A percentile compares a stretch with the other conserved stretches of the same genome.
These are phyloP conservation scores for Microascus cirrosus DNA, from an alignment of 2,329 filamentous ascomycete species.

Conservation along the genomic window DNA sequence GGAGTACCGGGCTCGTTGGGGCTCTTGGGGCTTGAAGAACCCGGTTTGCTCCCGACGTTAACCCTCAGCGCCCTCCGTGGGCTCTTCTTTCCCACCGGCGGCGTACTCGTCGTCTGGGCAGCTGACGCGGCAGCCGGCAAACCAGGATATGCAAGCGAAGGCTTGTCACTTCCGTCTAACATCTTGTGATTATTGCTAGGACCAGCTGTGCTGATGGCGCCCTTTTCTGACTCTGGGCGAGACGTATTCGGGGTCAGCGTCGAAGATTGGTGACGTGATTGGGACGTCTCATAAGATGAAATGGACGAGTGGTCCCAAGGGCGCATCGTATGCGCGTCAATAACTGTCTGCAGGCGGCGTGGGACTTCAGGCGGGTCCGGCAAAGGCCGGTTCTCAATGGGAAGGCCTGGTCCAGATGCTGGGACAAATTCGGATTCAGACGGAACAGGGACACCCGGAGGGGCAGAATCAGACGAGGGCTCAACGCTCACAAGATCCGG, in stretches of 20 bases:
- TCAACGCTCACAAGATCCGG: background rate
- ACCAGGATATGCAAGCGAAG: background rate
- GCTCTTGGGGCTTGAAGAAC: background rate
- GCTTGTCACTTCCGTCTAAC: constrained; percentile 7
- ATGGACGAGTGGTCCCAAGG: constrained; percentile 26
- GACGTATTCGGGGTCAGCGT: constrained; percentile 27
- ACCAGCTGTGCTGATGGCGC: background rate
- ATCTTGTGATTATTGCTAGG: constrained; percentile 5
- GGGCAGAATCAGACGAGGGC: constrained; percentile 6
- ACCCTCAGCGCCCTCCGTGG: background rate
- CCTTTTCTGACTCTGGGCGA: constrained; percentile 25
- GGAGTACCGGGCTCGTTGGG: background rate
- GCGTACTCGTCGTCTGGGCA: constrained; percentile 13
- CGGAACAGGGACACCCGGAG: constrained; percentile 6
- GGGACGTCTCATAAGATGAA: constrained; percentile 23
- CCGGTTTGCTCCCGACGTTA: background rate
- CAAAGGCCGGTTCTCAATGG: background rate
- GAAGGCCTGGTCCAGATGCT: background rate
- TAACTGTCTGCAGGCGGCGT: background rate
- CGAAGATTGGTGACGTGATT: constrained; percentile 8
- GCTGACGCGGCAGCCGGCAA: background rate
- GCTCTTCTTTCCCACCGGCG: constrained; percentile 8
- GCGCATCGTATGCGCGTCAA: constrained; percentile 8
- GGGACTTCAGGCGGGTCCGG: background rate
- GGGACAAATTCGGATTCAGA: background rate